phyloP scores from a whole-genome alignment of 192 early-diverging fungal genomes.

The Piromyces sp. region DNA sequence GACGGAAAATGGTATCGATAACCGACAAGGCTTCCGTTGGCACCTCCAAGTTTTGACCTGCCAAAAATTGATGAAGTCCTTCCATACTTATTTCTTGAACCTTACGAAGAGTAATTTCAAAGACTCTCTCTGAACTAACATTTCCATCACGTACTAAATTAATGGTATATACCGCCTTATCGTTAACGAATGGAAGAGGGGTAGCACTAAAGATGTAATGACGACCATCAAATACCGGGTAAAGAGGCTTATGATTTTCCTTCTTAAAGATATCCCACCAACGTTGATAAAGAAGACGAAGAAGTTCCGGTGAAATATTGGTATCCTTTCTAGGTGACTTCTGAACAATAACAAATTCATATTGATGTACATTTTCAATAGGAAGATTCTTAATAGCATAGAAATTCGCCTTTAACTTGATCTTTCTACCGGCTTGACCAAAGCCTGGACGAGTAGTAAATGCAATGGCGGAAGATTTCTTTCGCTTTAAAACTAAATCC shows the following conservation, averaged over 20 bases:
- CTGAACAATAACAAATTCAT: slow-evolving; percentile 24
- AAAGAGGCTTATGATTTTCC: slow-evolving; percentile 33
- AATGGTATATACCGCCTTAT: slow-evolving; percentile 35
- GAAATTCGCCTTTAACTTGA: slow-evolving; percentile 48
- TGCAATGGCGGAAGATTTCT: background rate
- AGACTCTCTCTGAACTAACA: slow-evolving; percentile 10
- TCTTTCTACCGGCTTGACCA: slow-evolving; percentile 25
- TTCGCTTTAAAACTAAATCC: background rate
- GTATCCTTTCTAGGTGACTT: slow-evolving; percentile 15
- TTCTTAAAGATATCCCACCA: slow-evolving; percentile 28
- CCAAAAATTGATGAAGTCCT: slow-evolving; percentile 18
- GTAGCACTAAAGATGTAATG: slow-evolving; percentile 54
- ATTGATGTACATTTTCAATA: slow-evolving; percentile 59
- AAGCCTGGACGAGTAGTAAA: slow-evolving; percentile 19
- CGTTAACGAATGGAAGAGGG: slow-evolving; percentile 29
- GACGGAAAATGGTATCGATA: slow-evolving; percentile 66
- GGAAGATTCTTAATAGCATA: slow-evolving; percentile 54
- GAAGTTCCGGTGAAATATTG: slow-evolving; percentile 60
- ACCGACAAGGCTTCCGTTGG: slow-evolving; percentile 28
- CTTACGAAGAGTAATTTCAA: background rate
- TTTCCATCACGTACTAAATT: slow-evolving; percentile 29
- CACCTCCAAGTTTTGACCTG: slow-evolving; percentile 19
- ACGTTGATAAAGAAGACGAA: slow-evolving; percentile 47
- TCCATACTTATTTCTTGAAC: background rate
- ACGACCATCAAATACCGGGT: slow-evolving; percentile 68